A percentile compares a stretch with the other conserved stretches of the same genome.
These are phyloP conservation scores for Fomitopsis palustris DNA, from an alignment of 1,284 basidiomycete genomes.

Conservation along the genomic window DNA sequence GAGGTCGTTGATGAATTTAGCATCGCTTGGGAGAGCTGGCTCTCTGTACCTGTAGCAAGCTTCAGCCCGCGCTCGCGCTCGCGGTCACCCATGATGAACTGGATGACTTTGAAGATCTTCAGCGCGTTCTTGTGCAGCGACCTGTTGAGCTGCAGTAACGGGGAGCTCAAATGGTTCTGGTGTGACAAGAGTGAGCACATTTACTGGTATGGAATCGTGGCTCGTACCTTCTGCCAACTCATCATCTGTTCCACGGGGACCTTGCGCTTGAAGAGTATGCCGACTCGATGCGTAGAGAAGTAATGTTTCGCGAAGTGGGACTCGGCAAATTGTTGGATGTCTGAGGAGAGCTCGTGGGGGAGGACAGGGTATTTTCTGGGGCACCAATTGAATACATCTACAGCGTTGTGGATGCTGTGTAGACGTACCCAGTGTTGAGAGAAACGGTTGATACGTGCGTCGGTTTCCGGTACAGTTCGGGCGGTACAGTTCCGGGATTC, in stretches of 20 bases:
- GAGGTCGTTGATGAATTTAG: conserved; percentile 57
- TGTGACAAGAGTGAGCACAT: background rate
- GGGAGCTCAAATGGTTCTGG: conserved; percentile 62
- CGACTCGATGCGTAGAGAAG: conserved; percentile 84
- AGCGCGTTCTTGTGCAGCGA: conserved; percentile 72
- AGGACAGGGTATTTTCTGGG: conserved; percentile 63
- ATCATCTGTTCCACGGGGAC: conserved; percentile 83
- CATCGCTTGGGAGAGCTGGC: conserved; percentile 36
- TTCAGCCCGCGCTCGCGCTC: conserved; percentile 58
- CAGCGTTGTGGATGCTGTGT: background rate
- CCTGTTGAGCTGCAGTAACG: conserved; percentile 65
- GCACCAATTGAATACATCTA: background rate
- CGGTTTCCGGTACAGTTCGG: conserved; percentile 32
- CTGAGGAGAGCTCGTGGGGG: conserved; percentile 73
- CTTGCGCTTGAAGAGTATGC: conserved; percentile 77
- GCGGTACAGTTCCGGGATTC: conserved; percentile 55
- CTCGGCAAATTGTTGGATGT: conserved; percentile 82
- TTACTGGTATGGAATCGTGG: background rate
- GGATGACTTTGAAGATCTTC: conserved; percentile 83
- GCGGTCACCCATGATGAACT: conserved; percentile 89
- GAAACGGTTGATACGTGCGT: conserved; percentile 37
- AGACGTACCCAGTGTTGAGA: conserved; percentile 62
- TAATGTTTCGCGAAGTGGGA: conserved; percentile 83
- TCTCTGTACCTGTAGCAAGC: conserved; percentile 32
- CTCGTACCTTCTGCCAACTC: conserved; percentile 79